These are phyloP conservation scores for Macrotyloma uniflorum DNA, from an alignment of 306 rosid species.

Conservation along the genomic window DNA sequence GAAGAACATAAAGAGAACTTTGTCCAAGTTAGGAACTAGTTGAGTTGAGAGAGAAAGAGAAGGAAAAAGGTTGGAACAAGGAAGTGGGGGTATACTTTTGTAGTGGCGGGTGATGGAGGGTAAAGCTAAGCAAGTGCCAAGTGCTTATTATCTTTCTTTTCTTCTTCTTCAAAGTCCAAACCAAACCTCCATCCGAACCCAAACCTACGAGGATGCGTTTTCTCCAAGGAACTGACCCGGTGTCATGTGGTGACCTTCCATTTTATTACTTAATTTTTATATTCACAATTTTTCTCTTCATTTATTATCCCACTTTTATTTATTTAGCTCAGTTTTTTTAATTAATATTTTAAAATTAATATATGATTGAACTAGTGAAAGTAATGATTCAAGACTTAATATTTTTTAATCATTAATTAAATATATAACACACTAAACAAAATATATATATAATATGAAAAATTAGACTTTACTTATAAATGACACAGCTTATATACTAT, in stretches of 20 bases:
- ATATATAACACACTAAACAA: too few species aligned
- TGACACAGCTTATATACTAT: too few species aligned
- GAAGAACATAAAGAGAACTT: slow-evolving; percentile 35
- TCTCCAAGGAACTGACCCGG: slow-evolving; percentile 42
- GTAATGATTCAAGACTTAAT: too few species aligned
- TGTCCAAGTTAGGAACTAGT: background rate
- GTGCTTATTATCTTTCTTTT: slow-evolving; percentile 37
- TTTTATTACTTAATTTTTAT: slow-evolving; percentile 10
- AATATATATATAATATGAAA: too few species aligned
- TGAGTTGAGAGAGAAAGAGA: slow-evolving; percentile 29
- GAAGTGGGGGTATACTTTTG: slow-evolving; percentile 44
- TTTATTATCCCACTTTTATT: too few species aligned
- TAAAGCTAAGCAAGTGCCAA: slow-evolving; percentile 17
- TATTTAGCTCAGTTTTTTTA: too few species aligned
- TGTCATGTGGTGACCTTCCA: slow-evolving; percentile 29
- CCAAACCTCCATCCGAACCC: slow-evolving; percentile 56
- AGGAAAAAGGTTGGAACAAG: slow-evolving; percentile 19
- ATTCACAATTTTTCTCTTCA: background rate
- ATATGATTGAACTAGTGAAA: too few species aligned
- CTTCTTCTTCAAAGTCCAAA: slow-evolving; percentile 50
- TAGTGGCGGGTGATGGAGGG: slow-evolving; percentile 58
- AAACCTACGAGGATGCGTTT: slow-evolving; percentile 47
- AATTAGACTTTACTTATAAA: too few species aligned
- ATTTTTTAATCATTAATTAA: too few species aligned
- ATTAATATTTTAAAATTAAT: too few species aligned